Evolutionary conservation across 331 rosid species (phyloP).

Genomic region (Dryas integrifolia): DNA sequence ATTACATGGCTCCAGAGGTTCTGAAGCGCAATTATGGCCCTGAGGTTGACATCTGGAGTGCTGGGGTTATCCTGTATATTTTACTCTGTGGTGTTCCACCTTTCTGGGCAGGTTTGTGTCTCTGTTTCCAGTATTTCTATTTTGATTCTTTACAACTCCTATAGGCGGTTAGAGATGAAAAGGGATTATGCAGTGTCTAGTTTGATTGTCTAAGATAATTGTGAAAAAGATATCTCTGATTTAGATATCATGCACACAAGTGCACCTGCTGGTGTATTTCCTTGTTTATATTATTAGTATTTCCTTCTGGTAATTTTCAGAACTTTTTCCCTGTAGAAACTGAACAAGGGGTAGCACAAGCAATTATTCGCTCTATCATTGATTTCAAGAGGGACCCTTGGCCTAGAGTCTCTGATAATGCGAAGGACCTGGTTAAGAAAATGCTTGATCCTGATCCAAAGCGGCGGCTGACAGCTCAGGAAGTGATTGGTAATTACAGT

Average conservation of each 20-base stretch:
- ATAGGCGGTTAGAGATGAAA: background rate
- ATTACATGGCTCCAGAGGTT: conserved; percentile 69
- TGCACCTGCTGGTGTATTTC: background rate
- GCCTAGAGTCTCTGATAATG: conserved; percentile 62
- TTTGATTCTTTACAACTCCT: background rate
- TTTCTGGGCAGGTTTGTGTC: conserved; percentile 62
- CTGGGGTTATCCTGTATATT: conserved; percentile 59
- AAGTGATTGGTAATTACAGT: conserved; percentile 46
- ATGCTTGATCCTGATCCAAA: conserved; percentile 61
- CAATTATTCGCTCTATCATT: conserved; percentile 55
- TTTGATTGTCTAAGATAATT: background rate
- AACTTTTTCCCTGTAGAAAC: conserved; percentile 41
- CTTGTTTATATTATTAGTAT: background rate
- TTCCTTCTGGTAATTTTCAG: conserved; percentile 10
- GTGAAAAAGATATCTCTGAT: background rate
- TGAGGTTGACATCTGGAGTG: conserved; percentile 63
- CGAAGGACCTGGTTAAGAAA: conserved; percentile 59
- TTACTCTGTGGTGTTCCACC: conserved; percentile 73
- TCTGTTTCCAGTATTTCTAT: background rate
- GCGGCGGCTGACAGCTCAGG: conserved; percentile 53
- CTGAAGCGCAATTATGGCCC: conserved; percentile 56
- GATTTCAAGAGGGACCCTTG: conserved; percentile 68
- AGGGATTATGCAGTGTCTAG: background rate
- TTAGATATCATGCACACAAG: background rate
- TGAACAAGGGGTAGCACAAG: conserved; percentile 65